These are phyloP conservation scores for Zoysia pacifica DNA, from an alignment of 176 grass and related monocot species.

Conservation along the genomic window DNA sequence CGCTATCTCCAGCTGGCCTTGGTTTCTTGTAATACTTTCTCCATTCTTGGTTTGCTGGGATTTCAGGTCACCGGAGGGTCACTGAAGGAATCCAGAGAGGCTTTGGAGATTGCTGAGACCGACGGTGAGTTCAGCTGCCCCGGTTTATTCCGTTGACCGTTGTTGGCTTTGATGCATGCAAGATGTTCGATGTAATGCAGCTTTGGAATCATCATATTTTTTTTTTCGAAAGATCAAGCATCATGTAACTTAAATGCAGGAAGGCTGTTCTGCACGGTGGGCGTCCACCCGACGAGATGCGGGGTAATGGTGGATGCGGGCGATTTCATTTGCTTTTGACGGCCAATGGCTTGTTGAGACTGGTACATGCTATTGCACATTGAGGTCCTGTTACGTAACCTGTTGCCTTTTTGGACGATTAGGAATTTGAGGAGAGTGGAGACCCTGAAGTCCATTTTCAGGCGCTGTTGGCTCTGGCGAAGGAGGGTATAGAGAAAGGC, in stretches of 20 bases:
- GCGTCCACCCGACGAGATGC: conserved; percentile 95
- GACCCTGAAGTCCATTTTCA: conserved; percentile 83
- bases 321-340: conserved; percentile 2
- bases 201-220: conserved; percentile 26
- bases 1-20: not conserved
- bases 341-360: not conserved
- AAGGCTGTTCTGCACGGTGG: conserved; percentile 87
- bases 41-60: not conserved
- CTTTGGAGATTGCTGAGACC: conserved; percentile 76
- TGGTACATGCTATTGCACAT: not conserved
- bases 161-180: conserved; percentile 7
- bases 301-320: conserved; percentile 44
- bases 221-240: not conserved
- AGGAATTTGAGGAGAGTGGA: conserved; percentile 97
- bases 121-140: conserved; percentile 55
- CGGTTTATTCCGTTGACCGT: not conserved
- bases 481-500: conserved; percentile 78
- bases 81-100: conserved; percentile 86
- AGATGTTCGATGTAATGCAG: conserved; percentile 55
- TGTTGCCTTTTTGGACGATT: conserved; percentile 30
- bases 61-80: conserved; percentile 84
- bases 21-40: not conserved
- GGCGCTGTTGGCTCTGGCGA: conserved; percentile 67
- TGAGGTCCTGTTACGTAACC: conserved; percentile 12
- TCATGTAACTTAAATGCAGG: conserved; percentile 66